phyloP scores from a whole-genome alignment of 805 yeast species.

The Yamadazyma endophytica region DNA sequence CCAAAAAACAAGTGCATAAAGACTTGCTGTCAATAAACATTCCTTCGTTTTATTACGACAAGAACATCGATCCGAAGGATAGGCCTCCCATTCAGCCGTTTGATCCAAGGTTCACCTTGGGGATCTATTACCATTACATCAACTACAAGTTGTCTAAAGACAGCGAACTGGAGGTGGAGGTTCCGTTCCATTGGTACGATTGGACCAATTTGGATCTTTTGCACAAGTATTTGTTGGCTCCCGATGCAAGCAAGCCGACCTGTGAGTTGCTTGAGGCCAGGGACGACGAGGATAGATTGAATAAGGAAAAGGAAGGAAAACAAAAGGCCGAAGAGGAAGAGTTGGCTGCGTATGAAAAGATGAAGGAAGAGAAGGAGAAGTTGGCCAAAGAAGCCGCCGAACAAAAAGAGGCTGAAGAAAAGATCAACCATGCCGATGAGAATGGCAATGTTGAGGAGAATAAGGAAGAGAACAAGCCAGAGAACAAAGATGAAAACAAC shows the following conservation, averaged over 20 bases:
- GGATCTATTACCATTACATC: conserved; percentile 17
- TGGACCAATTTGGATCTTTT: conserved; percentile 47
- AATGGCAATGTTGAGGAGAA: conserved; percentile 9
- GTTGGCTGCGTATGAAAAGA: conserved; percentile 4
- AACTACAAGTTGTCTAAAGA: conserved; percentile 4
- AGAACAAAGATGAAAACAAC: conserved; percentile 1
- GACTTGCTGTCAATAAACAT: conserved; percentile 10
- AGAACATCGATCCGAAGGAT: conserved; percentile 1
- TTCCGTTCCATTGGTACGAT: conserved; percentile 54
- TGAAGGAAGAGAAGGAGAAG: conserved; percentile 6
- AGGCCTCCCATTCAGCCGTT: conserved; percentile 24
- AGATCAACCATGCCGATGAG: conserved; percentile 12
- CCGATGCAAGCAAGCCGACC: conserved; percentile 25
- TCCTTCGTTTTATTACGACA: conserved; percentile 7
- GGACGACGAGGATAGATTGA: conserved; percentile 12
- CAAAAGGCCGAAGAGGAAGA: conserved; percentile 8
- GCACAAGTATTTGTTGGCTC: conserved; percentile 25
- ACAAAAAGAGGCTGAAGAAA: conserved; percentile 5
- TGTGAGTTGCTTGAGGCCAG: conserved; percentile 43
- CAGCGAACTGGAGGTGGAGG: conserved; percentile 6
- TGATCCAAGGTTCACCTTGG: conserved; percentile 29
- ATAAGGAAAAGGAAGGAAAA: conserved; percentile 8
- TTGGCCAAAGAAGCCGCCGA: conserved; percentile 7
- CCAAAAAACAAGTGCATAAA: conserved; percentile 7
- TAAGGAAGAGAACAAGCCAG: conserved; percentile 1